Percentiles rank a stretch among this genome's conserved stretches.
Conservation (phyloP, 73 alveolate species). For the Symbiodinium natans region DNA sequence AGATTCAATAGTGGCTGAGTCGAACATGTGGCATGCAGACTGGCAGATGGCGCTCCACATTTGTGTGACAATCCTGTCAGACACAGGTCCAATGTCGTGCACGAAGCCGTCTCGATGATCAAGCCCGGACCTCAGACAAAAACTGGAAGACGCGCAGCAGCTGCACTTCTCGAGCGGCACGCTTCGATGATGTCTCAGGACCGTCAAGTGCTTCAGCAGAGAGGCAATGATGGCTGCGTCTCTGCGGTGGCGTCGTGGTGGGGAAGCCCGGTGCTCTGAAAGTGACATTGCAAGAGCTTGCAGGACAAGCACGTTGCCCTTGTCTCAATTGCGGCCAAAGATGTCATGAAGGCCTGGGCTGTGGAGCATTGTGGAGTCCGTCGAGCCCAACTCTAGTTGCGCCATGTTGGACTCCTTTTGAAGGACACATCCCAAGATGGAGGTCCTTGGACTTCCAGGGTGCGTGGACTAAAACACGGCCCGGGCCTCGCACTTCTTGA, state of each 20-base stretch:
- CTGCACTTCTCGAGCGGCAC: neutral
- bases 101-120: conserved; percentile 70
- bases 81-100: conserved; percentile 33
- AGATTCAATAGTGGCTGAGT: too few relatives aligned
- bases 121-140: conserved; percentile 11
- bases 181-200: neutral
- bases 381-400: neutral
- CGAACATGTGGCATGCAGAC: too few relatives aligned
- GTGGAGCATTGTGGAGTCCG: too few relatives aligned
- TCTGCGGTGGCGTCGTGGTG: neutral
- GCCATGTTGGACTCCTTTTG: too few relatives aligned
- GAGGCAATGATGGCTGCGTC: conserved; percentile 14
- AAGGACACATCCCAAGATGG: neutral
- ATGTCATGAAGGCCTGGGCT: conserved; percentile 27
- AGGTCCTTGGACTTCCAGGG: neutral
- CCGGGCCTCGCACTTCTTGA: neutral
- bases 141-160: neutral
- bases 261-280: neutral
- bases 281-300: neutral
- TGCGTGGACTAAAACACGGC: neutral
- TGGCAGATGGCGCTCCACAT: too few relatives aligned
- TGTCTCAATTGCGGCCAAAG: conserved; percentile 72
- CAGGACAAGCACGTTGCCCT: conserved; percentile 86
- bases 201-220: conserved; percentile 83
- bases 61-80: neutral